These are phyloP conservation scores for Evernia prunastri DNA, from an alignment of 495 filamentous ascomycete species.

Conservation along the genomic window DNA sequence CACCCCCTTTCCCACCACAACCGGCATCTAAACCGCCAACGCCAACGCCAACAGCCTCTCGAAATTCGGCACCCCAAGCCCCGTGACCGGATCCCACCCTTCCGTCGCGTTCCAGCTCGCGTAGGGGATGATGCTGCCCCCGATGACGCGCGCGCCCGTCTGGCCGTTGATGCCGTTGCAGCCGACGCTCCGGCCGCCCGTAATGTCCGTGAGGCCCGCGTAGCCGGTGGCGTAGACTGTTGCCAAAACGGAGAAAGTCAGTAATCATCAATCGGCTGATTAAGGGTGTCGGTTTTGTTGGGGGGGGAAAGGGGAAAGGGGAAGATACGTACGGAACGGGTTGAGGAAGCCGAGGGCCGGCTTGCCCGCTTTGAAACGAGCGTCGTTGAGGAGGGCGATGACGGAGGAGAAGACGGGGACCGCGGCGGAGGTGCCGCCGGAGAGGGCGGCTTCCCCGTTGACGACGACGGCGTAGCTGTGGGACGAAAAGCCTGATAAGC, in stretches of 20 bases:
- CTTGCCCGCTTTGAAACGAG: constrained; percentile 40
- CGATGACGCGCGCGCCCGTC: constrained; percentile 24
- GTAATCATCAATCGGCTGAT: no score
- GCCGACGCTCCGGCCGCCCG: constrained; percentile 28
- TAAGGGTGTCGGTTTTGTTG: neutral
- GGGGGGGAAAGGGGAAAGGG: neutral
- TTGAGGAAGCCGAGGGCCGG: constrained; percentile 49
- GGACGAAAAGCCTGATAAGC: no score
- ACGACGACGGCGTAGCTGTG: constrained; percentile 29
- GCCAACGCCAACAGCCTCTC: constrained; percentile 34
- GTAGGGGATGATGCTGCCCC: constrained; percentile 29
- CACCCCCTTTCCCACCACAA: no score
- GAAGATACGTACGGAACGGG: constrained; percentile 32
- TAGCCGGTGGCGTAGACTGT: constrained; percentile 35
- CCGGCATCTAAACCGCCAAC: neutral
- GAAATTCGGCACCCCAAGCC: constrained; percentile 42
- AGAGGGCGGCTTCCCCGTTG: constrained; percentile 29
- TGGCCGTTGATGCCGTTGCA: constrained; percentile 32
- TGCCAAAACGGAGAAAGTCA: no score
- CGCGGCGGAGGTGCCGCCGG: constrained; percentile 49
- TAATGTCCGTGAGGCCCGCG: constrained; percentile 34
- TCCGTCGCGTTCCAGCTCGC: constrained; percentile 36
- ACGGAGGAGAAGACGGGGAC: constrained; percentile 44
- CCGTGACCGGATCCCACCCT: constrained; percentile 47
- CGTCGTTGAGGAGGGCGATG: constrained; percentile 46